Evolutionary conservation across 2,329 filamentous ascomycete genomes (phyloP).

Genomic region (Parascedosporium putredinis): DNA sequence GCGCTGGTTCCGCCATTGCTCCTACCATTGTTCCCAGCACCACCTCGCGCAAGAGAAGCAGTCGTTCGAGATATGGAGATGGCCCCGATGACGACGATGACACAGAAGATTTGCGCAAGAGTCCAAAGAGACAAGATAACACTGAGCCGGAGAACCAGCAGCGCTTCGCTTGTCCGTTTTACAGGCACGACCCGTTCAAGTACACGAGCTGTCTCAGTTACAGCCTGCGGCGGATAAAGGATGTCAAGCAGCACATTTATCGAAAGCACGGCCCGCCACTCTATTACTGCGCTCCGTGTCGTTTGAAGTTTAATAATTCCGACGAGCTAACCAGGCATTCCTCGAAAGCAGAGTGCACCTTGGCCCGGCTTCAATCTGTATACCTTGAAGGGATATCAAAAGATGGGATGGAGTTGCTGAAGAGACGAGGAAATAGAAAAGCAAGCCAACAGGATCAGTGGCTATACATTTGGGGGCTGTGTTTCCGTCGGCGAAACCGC

Average conservation of each 20-base stretch:
- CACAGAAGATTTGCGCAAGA: neutral
- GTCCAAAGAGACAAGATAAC: neutral
- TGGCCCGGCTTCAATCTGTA: neutral
- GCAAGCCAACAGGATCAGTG: conserved; percentile 10
- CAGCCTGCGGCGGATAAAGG: conserved; percentile 13
- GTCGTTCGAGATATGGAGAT: no score
- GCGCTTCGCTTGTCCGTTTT: conserved; percentile 13
- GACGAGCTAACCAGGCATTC: conserved; percentile 9
- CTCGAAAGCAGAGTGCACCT: neutral
- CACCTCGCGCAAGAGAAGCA: no score
- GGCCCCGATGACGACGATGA: neutral
- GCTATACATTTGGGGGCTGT: conserved; percentile 13
- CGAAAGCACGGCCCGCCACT: conserved; percentile 9
- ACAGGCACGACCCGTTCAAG: conserved; percentile 9
- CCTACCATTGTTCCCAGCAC: no score
- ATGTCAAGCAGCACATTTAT: conserved; percentile 14
- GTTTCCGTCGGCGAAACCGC: no score
- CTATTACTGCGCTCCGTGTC: conserved; percentile 11
- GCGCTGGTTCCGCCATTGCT: no score
- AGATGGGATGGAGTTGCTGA: conserved; percentile 9
- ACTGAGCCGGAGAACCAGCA: neutral
- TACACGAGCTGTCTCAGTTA: conserved; percentile 12
- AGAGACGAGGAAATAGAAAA: conserved; percentile 7
- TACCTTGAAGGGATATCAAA: conserved; percentile 8
- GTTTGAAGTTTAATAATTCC: neutral